Evolutionary conservation across 345 rosid species (phyloP).

Genomic region (Ceriops tagal): DNA sequence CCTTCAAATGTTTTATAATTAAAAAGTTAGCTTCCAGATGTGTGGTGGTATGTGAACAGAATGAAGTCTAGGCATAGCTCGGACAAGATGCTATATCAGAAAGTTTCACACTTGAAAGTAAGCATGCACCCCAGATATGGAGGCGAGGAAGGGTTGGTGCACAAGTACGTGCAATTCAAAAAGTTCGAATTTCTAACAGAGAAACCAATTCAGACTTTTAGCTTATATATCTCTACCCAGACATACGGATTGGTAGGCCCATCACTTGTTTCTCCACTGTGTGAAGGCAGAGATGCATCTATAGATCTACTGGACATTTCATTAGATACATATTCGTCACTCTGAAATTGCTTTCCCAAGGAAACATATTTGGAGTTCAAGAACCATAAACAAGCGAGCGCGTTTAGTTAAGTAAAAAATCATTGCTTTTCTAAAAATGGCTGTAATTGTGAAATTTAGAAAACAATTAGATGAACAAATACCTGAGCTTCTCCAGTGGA

Average conservation of each 20-base stretch:
- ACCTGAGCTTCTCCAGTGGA: constrained; percentile 53
- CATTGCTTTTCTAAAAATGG: not conserved
- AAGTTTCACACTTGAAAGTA: not conserved
- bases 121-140: not conserved
- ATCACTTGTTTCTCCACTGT: not conserved
- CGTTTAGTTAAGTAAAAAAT: not conserved
- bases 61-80: not conserved
- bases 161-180: no score
- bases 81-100: not conserved
- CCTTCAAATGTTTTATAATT: not conserved
- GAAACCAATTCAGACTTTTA: not conserved
- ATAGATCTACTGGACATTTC: no score
- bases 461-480: constrained; percentile 11
- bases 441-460: not conserved
- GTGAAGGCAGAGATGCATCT: not conserved
- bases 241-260: not conserved
- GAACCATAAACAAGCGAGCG: no score
- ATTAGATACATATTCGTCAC: no score
- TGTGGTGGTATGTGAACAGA: not conserved
- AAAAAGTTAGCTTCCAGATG: not conserved
- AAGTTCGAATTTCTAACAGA: not conserved
- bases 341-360: no score
- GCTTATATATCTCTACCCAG: not conserved
- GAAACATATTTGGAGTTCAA: no score
- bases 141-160: no score